Conservation (phyloP, 2,329 filamentous ascomycete genomes). For the Cercospora brassicicola region DNA sequence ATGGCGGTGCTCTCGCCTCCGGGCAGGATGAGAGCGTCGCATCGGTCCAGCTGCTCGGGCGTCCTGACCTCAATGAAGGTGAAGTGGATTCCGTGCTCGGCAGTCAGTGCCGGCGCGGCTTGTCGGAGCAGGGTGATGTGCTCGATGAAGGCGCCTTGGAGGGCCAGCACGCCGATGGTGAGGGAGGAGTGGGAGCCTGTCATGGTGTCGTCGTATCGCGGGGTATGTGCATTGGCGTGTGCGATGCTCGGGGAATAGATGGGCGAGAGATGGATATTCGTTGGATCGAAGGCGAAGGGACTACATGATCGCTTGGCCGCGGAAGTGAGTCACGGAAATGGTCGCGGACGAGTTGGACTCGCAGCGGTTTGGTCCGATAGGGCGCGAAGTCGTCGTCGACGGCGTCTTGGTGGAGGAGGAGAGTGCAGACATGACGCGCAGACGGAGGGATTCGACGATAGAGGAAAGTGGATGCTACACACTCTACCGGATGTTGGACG, state of each 20-base stretch:
- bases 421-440: neutral
- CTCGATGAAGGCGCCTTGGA: conserved; percentile 92
- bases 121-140: conserved; percentile 74
- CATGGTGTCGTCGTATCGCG: conserved; percentile 1
- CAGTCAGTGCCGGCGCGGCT: conserved; percentile 46
- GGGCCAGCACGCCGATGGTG: conserved; percentile 65
- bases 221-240: neutral
- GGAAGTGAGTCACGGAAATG: neutral
- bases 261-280: too few species aligned
- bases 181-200: conserved; percentile 34
- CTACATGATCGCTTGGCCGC: neutral
- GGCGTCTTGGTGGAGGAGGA: neutral
- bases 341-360: neutral
- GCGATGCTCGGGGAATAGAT: neutral
- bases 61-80: conserved; percentile 79
- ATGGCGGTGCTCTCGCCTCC: conserved; percentile 96
- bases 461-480: neutral
- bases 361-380: neutral
- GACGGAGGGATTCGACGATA: neutral
- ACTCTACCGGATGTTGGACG: neutral
- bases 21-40: conserved; percentile 83
- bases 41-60: conserved; percentile 65
- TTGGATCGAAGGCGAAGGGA: too few species aligned
- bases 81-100: conserved; percentile 45
- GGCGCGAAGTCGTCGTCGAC: neutral